Evolutionary conservation across 108 stramenopile species (phyloP), one percentile per base, ranked within the genome.

Genomic region (Skeletonema costatum): DNA sequence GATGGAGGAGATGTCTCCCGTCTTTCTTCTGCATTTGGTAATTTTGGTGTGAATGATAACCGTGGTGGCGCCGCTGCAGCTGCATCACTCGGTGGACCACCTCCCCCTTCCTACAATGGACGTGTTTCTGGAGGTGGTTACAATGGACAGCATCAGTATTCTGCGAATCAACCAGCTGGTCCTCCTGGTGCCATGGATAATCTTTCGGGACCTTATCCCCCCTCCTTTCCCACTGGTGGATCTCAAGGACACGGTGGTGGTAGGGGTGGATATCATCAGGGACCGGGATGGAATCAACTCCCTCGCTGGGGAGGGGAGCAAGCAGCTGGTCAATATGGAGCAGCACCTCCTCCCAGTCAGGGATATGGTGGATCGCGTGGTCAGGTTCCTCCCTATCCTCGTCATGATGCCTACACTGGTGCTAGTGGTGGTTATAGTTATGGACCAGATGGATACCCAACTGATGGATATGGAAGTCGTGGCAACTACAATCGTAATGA

Each of bases 241-340:
- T 14, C 63, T 48, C 41, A 25, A 4, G 73, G 46, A 13, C 14
- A 32, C 7, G 71, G 36, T 10, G 71, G 42, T 3, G 60, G 32
- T 16, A 32, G 17, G 41, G 33, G 33, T 8, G 56, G 33, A n/a
- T 74, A 74, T 44, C 73, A 74, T 51, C 64, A 64, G 48, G 73
- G 73, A 16, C 73, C 73, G 30, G 73, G 73, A 32, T 74, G 73
- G 73, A 62, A 74, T 46, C 73, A 74, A 62, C 73, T 74, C 46
- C 73, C 73, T 9, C 73, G 73, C 64, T 74, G 73, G 73, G 73
- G 73, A 35, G 73, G 73, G 12, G 73, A 62, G 1, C 61, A 41
- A 9, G 71, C 38, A 25, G 73, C 63, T 5, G 61, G 63, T 29
- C 51, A 50, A 9, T 74, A 74, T 39, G 73, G 73, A 29, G 17